Evolutionary conservation across 2,329 filamentous ascomycete species (phyloP).

Genomic region (Stagonosporopsis rhizophila): DNA sequence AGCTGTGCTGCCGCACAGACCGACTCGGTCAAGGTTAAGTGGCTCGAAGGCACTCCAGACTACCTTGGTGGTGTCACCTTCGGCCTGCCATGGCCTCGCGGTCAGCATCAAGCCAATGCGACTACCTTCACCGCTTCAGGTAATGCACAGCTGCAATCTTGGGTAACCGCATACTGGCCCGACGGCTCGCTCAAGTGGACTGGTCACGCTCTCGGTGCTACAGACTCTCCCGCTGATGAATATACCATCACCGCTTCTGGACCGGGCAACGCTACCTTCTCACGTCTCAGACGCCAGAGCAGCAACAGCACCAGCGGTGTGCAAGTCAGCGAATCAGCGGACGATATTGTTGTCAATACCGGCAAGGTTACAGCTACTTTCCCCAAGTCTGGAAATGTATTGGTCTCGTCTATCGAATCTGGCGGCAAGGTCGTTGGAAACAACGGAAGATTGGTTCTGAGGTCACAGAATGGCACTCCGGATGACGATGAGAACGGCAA

Average conservation of each 20-base stretch:
- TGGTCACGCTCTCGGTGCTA: conserved; percentile 61
- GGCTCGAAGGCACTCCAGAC: conserved; percentile 39
- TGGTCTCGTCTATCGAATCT: conserved; percentile 42
- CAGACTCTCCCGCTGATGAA: conserved; percentile 49
- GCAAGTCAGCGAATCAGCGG: conserved; percentile 31
- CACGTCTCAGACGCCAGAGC: conserved; percentile 22
- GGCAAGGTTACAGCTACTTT: conserved; percentile 46
- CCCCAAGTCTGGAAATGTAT: conserved; percentile 38
- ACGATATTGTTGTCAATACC: conserved; percentile 38
- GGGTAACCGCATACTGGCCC: conserved; percentile 66
- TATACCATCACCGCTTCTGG: conserved; percentile 54
- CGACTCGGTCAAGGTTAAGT: conserved; percentile 39
- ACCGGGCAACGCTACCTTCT: conserved; percentile 24
- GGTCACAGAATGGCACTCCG: conserved; percentile 58
- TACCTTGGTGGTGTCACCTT: conserved; percentile 47
- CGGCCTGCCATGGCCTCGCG: conserved; percentile 50
- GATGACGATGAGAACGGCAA: conserved; percentile 50
- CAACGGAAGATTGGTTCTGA: conserved; percentile 57
- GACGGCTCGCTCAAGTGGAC: conserved; percentile 70
- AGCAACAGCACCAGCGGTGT: conserved; percentile 30
- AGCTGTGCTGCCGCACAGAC: conserved; percentile 24
- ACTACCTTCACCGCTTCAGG: conserved; percentile 46
- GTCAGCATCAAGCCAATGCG: conserved; percentile 46
- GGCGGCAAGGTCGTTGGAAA: conserved; percentile 52
- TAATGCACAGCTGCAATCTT: conserved; percentile 56